Base-by-base conservation (phyloP, 805 yeast genomes). In the Myxozyma geophila region DNA sequence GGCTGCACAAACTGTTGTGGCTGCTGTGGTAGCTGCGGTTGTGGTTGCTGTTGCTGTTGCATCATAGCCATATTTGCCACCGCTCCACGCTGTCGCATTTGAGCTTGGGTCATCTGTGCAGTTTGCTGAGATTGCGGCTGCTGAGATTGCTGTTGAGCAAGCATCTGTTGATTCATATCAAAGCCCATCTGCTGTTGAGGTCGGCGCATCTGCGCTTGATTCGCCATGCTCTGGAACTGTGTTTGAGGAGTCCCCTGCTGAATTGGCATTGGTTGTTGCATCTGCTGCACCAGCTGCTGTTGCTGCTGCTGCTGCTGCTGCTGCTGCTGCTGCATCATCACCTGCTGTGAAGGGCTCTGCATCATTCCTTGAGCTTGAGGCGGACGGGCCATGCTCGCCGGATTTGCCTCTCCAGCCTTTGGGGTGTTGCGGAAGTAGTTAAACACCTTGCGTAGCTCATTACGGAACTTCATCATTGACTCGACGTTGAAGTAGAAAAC, bases 401-500 rank as follows among this genome's bases (percentile, higher is more conserved):
- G 51, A 23, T 7, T 13, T 1, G 59, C 59, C 4, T 56, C 54
- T 35, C 19, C 57, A 17, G 43, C 46, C 40, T 43, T 44, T 48
- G 59, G 67, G 6, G 33, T 56, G 15, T 54, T 48, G 17, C 69
- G 61, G 43, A 66, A 50, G 12, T 59, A 55, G 36, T 56, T 60
- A 51, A 66, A 66, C 6, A 63, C 59, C 36, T 57, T 59, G 49
- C 62, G 50, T 15, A 66, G 52, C 44, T 66, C 69, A 17, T 43
- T 41, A 54, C 54, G 58, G 39, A 63, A 66, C 37, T 56, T 54
- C 57, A 40, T 35, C 36, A 63, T 60, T 12, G 58, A 40, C 12
- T 59, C 59, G 4, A 39, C 53, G 39, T 50, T 59, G 56, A 58
- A 66, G 37, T 46, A 59, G 46, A 28, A 61, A 8, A 59, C 39